Percentiles rank a stretch among this genome's conserved stretches.
Evolutionary conservation across 441 rosid genomes (phyloP).

Genomic region (Populus trichocarpa): DNA sequence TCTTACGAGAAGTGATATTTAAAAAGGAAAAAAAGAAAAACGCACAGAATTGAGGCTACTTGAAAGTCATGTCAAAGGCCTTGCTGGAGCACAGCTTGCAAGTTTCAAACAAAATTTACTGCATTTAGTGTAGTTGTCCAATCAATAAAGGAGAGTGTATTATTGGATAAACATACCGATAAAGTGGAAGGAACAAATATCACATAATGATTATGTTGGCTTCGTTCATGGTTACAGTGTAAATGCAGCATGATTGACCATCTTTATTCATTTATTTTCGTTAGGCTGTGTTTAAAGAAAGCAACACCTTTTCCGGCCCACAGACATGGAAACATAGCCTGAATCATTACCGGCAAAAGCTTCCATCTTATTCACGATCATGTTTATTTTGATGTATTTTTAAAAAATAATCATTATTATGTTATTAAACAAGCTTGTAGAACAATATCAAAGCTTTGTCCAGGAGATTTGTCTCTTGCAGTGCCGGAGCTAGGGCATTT

Average conservation of each 20-base stretch:
- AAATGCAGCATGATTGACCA: not conserved
- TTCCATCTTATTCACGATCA: not conserved
- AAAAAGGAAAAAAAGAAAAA: too few relatives aligned
- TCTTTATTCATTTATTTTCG: too few relatives aligned
- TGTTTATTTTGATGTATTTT: too few relatives aligned
- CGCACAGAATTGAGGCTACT: not conserved
- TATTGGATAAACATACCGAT: constrained; percentile 3
- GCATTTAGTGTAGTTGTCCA: constrained; percentile 1
- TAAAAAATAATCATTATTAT: too few relatives aligned
- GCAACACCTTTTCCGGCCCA: not conserved
- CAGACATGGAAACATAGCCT: not conserved
- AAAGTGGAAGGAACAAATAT: not conserved
- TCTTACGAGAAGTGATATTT: not conserved
- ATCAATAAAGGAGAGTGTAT: not conserved
- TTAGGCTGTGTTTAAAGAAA: not conserved
- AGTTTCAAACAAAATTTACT: not conserved
- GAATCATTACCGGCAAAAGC: not conserved
- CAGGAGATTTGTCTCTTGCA: too few relatives aligned
- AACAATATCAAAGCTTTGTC: too few relatives aligned
- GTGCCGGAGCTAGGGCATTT: too few relatives aligned
- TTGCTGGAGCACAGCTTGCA: constrained; percentile 17
- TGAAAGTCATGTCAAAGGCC: constrained; percentile 6
- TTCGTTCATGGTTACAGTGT: not conserved
- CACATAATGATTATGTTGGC: not conserved
- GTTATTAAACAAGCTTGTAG: too few relatives aligned